A percentile compares a stretch with the other conserved stretches of the same genome.
Conservation (phyloP, 1,139 yeast species). For the Candida buenavistaensis region DNA sequence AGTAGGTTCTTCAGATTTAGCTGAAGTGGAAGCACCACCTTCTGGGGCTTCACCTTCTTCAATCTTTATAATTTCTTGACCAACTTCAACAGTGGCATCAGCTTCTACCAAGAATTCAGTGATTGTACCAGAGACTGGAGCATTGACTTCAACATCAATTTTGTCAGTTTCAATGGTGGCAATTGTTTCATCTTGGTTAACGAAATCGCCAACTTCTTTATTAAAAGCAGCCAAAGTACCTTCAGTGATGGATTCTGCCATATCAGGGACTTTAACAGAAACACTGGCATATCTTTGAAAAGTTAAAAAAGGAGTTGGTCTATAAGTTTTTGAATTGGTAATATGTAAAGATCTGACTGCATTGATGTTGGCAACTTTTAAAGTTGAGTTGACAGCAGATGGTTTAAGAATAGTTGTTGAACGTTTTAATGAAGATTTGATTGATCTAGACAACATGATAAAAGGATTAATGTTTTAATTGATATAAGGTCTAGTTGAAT, state of each 20-base stretch:
- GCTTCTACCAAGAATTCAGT: conserved; percentile 79
- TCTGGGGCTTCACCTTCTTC: conserved; percentile 88
- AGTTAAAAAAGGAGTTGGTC: conserved; percentile 14
- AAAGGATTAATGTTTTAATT: neutral
- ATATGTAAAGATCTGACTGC: conserved; percentile 13
- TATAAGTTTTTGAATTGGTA: conserved; percentile 1
- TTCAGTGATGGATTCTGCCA: conserved; percentile 98
- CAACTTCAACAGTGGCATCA: conserved; percentile 95
- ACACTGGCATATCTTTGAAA: conserved; percentile 43
- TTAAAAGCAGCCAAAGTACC: conserved; percentile 86
- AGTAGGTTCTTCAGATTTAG: conserved; percentile 27
- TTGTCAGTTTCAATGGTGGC: conserved; percentile 99
- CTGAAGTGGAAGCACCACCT: conserved; percentile 55
- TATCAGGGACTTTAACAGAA: conserved; percentile 89
- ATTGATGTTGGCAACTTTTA: conserved; percentile 12
- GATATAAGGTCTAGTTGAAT: conserved; percentile 1
- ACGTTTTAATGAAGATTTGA: conserved; percentile 17
- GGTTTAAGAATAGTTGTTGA: conserved; percentile 10
- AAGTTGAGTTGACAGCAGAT: conserved; percentile 8
- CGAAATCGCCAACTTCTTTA: conserved; percentile 85
- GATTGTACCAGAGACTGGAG: conserved; percentile 90
- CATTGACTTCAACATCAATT: conserved; percentile 94
- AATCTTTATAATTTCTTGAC: conserved; percentile 86
- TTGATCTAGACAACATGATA: conserved; percentile 18
- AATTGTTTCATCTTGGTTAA: conserved; percentile 82